A percentile compares a stretch with the other conserved stretches of the same genome.
Conservation (phyloP, 306 rosid species). For the cucumber (Cucumis sativus) region DNA sequence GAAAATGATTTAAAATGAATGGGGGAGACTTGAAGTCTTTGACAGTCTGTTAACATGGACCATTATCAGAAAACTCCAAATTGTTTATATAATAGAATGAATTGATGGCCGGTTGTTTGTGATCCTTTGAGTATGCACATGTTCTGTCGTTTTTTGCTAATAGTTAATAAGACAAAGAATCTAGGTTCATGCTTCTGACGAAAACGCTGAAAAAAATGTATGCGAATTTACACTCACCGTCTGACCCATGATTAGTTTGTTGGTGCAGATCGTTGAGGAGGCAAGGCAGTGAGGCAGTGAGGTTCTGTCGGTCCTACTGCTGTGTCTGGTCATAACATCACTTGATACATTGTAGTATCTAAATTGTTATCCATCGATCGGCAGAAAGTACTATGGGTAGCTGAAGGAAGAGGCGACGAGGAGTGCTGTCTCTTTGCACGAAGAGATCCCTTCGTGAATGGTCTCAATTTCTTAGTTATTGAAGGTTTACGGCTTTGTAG, state of each 20-base stretch:
- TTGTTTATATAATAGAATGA: slow-evolving; percentile 21
- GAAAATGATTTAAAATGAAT: slow-evolving; percentile 25
- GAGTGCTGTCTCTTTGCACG: slow-evolving; percentile 8
- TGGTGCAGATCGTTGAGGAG: slow-evolving; percentile 48
- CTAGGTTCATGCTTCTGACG: slow-evolving; percentile 13
- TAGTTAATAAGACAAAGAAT: slow-evolving; percentile 11
- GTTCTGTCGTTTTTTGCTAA: slow-evolving; percentile 18
- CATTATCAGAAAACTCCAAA: slow-evolving; percentile 53
- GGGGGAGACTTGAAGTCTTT: slow-evolving; percentile 29
- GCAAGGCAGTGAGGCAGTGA: slow-evolving; percentile 18
- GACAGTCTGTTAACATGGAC: slow-evolving; percentile 78
- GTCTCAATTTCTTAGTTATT: slow-evolving; percentile 14
- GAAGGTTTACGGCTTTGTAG: slow-evolving; percentile 19
- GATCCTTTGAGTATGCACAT: slow-evolving; percentile 21
- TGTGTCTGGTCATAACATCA: slow-evolving; percentile 26
- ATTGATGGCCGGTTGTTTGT: slow-evolving; percentile 33
- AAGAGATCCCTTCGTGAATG: slow-evolving; percentile 20
- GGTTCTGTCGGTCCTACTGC: slow-evolving; percentile 32
- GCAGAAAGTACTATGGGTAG: slow-evolving; percentile 12
- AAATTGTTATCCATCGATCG: slow-evolving; percentile 14
- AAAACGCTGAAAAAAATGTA: slow-evolving; percentile 12
- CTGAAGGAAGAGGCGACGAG: slow-evolving; percentile 18
- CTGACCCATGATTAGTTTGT: slow-evolving; percentile 43
- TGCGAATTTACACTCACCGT: slow-evolving; percentile 20
- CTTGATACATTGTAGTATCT: slow-evolving; percentile 13